Evolutionary conservation across 805 yeast genomes (phyloP).

Genomic region (Myxozyma geophila): DNA sequence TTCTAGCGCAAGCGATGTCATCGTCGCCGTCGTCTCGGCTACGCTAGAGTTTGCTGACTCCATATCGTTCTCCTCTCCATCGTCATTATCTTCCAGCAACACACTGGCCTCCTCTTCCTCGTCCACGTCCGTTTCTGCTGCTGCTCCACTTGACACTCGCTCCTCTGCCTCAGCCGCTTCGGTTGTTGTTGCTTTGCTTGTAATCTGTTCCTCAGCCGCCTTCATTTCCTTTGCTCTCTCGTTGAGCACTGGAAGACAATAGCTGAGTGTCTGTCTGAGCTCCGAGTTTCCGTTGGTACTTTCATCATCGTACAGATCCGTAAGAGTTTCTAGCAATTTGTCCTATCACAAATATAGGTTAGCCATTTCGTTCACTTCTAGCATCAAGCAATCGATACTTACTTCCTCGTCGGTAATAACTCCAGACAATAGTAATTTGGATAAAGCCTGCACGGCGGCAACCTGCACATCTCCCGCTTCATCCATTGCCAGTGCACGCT

Average conservation of each 20-base stretch:
- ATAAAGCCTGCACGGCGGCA: constrained; percentile 81
- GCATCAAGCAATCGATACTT: not conserved
- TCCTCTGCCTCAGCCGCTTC: constrained; percentile 7
- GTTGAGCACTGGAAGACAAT: constrained; percentile 73
- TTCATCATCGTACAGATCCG: constrained; percentile 67
- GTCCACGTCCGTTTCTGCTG: not conserved
- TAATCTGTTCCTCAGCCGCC: constrained; percentile 42
- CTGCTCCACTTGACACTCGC: not conserved
- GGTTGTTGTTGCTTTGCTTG: constrained; percentile 19
- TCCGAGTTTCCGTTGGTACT: constrained; percentile 63
- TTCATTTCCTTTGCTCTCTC: constrained; percentile 25
- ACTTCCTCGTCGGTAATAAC: constrained; percentile 67
- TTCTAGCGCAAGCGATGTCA: not conserved
- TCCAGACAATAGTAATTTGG: constrained; percentile 80
- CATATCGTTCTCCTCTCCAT: not conserved
- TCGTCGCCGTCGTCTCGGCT: not conserved
- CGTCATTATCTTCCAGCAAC: not conserved
- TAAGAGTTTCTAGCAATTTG: constrained; percentile 11
- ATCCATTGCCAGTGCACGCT: constrained; percentile 42
- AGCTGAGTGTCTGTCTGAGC: constrained; percentile 77
- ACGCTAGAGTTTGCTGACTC: not conserved
- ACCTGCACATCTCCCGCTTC: constrained; percentile 69
- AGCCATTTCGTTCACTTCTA: not conserved
- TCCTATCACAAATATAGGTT: not conserved
- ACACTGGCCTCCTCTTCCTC: not conserved